Evolutionary conservation across 2,329 filamentous ascomycete species (phyloP), one percentile per base, ranked within the genome.

Genomic region (Ceratocystis ficicola): DNA sequence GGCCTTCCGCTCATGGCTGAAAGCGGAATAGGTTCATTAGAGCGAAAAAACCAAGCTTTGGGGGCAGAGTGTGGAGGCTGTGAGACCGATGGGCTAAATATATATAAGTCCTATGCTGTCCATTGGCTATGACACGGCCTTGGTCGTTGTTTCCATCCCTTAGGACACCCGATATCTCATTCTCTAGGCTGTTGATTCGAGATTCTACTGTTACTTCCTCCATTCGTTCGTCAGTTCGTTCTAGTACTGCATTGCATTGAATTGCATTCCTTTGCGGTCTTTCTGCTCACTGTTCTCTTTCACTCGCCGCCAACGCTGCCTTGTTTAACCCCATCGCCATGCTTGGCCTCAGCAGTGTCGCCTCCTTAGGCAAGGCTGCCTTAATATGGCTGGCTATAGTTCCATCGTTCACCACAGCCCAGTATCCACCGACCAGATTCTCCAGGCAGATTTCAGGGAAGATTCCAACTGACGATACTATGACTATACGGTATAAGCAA

Each of bases 401-500:
- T 17, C 52, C 63, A 44, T 32, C 41, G 5, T 15, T 41, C 15
- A 50, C 55, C 10, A 15, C 28, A 8, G 63, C 46, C 20, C 50
- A 64, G 28, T 64, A 41, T 17, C 63, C 63, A 22, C 8, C 20
- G 6, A 48, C 10, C 4, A n/a, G 10, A 44, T 60, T 32, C 44
- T 12, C 25, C 4, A 25, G 36, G 7, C 44, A 46, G 20, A 65
- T 12, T 2, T 46, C 44, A 10, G 28, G n/a, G 10, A 30, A 8
- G 22, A 57, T 59, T 17, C 36, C 63, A 4, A 28, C 65, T 2
- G 63, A 67, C 28, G 25, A 5, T 1, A 46, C 48, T 15, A 59
- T 67, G n/a, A 32, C 8, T 12, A 10, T 67, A 10, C 32, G 41
- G 28, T 65, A 63, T n/a, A 52, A 61, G 36, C 10, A 41, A 30